A percentile compares a stretch with the other conserved stretches of the same genome.
These are phyloP conservation scores for Helicocarpus griseus DNA, from an alignment of 2,329 filamentous ascomycete genomes.

Conservation along the genomic window DNA sequence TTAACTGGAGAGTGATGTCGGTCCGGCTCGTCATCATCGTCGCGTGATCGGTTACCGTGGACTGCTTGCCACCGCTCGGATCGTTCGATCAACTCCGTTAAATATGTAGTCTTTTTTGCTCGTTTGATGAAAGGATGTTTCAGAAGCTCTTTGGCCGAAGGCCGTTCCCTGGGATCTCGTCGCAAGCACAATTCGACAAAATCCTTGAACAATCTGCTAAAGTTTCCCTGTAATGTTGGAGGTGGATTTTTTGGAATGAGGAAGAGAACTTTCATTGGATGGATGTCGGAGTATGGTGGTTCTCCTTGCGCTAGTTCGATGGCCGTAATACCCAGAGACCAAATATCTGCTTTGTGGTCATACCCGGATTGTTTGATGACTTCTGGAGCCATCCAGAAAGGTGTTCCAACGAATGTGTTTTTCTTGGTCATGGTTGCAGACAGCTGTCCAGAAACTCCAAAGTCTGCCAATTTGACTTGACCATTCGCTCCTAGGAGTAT, in stretches of 20 bases:
- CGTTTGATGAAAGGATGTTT: constrained; percentile 83
- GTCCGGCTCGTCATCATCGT: constrained; percentile 46
- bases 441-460: constrained; percentile 91
- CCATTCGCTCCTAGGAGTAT: constrained; percentile 80
- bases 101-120: constrained; percentile 91
- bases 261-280: constrained; percentile 97
- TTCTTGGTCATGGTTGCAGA: constrained; percentile 99
- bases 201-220: constrained; percentile 73
- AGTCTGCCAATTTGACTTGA: constrained; percentile 94
- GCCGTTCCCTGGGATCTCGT: constrained; percentile 80
- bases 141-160: constrained; percentile 75
- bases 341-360: constrained; percentile 96
- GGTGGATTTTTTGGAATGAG: constrained; percentile 91
- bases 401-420: constrained; percentile 95
- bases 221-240: constrained; percentile 69
- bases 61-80: constrained; percentile 78
- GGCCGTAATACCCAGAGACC: constrained; percentile 91
- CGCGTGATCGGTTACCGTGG: constrained; percentile 62
- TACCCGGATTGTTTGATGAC: constrained; percentile 98
- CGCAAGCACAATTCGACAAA: constrained; percentile 76
- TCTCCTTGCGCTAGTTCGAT: constrained; percentile 86
- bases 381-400: constrained; percentile 99
- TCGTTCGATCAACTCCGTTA: constrained; percentile 90
- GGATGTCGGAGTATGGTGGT: constrained; percentile 90
- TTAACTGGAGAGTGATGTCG: constrained; percentile 26